Percentiles rank a stretch among this genome's conserved stretches.
Evolutionary conservation across 805 yeast genomes (phyloP).

Genomic region (Lachancea mirantina): DNA sequence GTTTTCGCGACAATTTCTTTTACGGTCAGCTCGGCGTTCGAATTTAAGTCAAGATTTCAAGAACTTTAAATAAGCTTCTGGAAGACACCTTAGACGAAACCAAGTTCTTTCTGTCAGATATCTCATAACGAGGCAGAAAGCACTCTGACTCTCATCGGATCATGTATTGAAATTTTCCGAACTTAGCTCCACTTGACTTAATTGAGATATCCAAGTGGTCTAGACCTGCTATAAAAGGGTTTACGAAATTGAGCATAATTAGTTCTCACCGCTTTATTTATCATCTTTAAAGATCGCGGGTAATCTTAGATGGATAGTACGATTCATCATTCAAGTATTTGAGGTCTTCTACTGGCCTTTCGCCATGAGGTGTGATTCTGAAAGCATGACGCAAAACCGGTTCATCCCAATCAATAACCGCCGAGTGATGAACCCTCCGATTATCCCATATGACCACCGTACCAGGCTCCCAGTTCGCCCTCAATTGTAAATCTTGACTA

Average conservation of each 20-base stretch:
- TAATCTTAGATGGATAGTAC: slow-evolving; percentile 13
- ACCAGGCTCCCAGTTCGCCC: slow-evolving; percentile 65
- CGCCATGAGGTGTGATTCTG: slow-evolving; percentile 67
- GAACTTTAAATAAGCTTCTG: too few relatives aligned
- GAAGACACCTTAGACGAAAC: too few relatives aligned
- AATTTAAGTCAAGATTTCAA: too few relatives aligned
- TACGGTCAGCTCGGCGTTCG: too few relatives aligned
- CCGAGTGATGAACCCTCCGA: slow-evolving; percentile 62
- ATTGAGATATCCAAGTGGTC: neutral
- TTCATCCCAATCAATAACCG: slow-evolving; percentile 63
- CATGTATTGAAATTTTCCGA: too few relatives aligned
- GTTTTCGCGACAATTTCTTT: too few relatives aligned
- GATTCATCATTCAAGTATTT: slow-evolving; percentile 29
- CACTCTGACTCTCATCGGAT: too few relatives aligned
- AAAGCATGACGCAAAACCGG: slow-evolving; percentile 65
- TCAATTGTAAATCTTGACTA: slow-evolving; percentile 56
- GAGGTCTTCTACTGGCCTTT: slow-evolving; percentile 53
- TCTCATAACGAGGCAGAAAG: too few relatives aligned
- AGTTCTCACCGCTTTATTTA: too few relatives aligned
- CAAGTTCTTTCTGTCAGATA: too few relatives aligned
- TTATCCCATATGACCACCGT: slow-evolving; percentile 77
- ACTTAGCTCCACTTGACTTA: slow-evolving; percentile 51
- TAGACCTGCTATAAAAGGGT: too few relatives aligned
- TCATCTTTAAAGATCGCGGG: neutral
- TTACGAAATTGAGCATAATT: too few relatives aligned